Base-by-base conservation (phyloP, 768 basidiomycete species). In the Amanita molliuscula region DNA sequence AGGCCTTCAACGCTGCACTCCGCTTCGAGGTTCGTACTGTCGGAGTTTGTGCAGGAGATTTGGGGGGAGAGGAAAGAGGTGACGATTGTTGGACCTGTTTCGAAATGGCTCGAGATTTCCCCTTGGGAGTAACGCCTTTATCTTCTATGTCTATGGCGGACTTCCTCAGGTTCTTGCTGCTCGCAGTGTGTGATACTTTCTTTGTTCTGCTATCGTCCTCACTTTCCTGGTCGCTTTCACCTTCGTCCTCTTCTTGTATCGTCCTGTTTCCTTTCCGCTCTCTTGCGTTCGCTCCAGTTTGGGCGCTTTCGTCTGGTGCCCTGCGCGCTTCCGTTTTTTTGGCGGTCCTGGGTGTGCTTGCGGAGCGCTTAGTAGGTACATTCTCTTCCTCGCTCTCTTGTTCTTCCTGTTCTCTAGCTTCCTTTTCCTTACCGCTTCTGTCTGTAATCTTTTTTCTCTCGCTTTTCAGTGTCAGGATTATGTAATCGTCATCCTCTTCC, bases 1-100 rank as follows among this genome's bases (percentile, higher is more conserved):
- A 61, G 1, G 77, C 76, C 51, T 67, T 70, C 21, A 63, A 57
- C 9, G 77, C 76, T 21, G 77, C 77, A 9, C 54, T 60, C 16
- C 76, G 66, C 49, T 64, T 68, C 16, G 63, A 58, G 2, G 62
- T 18, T 11, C 50, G 31, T n/a, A 18, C 29, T 6, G 26, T 6
- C 42, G 41, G 13, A 42, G 40, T 20, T 9, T 23, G 8, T 28
- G 35, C 20, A 18, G 42, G 33, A 10, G 50, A 45, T 9, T 21
- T 23, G 4, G 33, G 20, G 10, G 50, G 42, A 34, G 50, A 34
- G 8, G 38, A 42, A 6, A 34, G 25, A 13, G 41, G 34, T 26
- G 52, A 48, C 11, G 50, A 51, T 13, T 48, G 29, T 31, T 47
- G 18, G 15, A 45, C 40, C 36, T 28, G 11, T 5, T 42, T 18